Percentiles rank a stretch among this genome's conserved stretches.
Conservation (phyloP, 1,284 basidiomycete species). For the Leccinum cinnamomeum region DNA sequence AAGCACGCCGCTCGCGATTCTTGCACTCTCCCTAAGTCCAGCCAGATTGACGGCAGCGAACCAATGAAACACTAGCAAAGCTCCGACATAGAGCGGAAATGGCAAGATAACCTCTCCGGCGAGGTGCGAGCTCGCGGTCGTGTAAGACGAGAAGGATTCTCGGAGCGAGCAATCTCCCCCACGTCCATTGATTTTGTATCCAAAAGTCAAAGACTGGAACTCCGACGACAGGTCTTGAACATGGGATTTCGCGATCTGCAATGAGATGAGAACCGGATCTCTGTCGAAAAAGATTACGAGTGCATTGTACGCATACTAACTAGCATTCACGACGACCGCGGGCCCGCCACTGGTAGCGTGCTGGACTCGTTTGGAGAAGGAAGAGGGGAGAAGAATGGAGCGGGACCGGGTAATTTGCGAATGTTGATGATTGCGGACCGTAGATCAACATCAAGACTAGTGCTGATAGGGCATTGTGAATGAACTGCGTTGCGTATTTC, state of each 20-base stretch:
- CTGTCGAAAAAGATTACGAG: background rate
- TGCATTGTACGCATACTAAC: background rate
- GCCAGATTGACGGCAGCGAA: slow-evolving; percentile 57
- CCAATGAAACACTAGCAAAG: slow-evolving; percentile 49
- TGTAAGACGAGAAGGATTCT: too few species aligned
- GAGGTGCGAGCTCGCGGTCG: slow-evolving; percentile 67
- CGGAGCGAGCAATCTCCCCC: too few species aligned
- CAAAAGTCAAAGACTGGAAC: background rate
- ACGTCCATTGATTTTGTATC: too few species aligned
- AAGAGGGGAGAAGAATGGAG: background rate
- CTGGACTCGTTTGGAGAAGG: background rate
- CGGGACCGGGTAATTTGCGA: background rate
- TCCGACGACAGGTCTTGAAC: background rate
- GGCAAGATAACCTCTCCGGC: slow-evolving; percentile 54
- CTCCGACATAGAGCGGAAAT: slow-evolving; percentile 51
- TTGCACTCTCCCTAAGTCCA: slow-evolving; percentile 62
- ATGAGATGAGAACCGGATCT: background rate
- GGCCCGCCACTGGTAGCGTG: background rate
- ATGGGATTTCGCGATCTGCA: background rate
- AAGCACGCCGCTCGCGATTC: slow-evolving; percentile 56
- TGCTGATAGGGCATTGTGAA: background rate
- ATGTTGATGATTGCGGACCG: background rate
- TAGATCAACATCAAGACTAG: background rate
- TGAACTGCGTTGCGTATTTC: background rate
- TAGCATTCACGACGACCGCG: background rate